Conservation (phyloP, 2,329 filamentous ascomycete species). For the Byssoonygena ceratinophila region DNA sequence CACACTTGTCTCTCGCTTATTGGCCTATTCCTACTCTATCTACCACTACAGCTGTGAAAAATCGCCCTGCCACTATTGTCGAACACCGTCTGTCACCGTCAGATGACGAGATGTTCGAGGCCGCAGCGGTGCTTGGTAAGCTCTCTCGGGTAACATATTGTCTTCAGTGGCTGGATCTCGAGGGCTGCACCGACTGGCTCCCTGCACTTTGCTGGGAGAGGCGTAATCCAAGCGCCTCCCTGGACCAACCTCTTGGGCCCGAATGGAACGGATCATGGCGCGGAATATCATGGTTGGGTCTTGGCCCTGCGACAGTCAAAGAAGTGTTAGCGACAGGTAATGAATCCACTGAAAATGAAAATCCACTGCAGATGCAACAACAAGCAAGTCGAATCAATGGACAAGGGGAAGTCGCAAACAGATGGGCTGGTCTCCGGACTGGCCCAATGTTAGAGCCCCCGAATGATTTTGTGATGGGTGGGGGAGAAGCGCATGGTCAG, state of each 20-base stretch:
- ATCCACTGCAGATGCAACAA: not conserved
- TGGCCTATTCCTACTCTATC: constrained; percentile 52
- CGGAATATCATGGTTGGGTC: constrained; percentile 33
- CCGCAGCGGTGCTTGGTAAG: constrained; percentile 46
- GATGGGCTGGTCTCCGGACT: not conserved
- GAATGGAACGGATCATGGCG: constrained; percentile 41
- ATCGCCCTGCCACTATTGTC: not conserved
- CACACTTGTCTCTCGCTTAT: constrained; percentile 52
- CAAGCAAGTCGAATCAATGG: not conserved
- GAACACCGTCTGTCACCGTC: constrained; percentile 21
- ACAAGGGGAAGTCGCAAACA: not conserved
- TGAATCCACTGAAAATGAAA: not conserved
- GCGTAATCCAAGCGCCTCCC: constrained; percentile 17
- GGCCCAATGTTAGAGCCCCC: too few species aligned
- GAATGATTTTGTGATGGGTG: not conserved
- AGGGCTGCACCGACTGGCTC: constrained; percentile 49
- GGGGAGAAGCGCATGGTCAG: constrained; percentile 19
- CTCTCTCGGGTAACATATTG: constrained; percentile 48
- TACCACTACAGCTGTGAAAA: constrained; percentile 34
- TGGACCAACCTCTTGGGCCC: constrained; percentile 21
- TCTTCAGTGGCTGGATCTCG: constrained; percentile 51
- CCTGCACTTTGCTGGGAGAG: constrained; percentile 41
- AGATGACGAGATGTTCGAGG: constrained; percentile 48
- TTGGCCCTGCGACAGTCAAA: constrained; percentile 31
- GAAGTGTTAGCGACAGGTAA: not conserved